These are phyloP conservation scores for Emergomyces africanus DNA, from an alignment of 2,329 filamentous ascomycete species.

Conservation along the genomic window DNA sequence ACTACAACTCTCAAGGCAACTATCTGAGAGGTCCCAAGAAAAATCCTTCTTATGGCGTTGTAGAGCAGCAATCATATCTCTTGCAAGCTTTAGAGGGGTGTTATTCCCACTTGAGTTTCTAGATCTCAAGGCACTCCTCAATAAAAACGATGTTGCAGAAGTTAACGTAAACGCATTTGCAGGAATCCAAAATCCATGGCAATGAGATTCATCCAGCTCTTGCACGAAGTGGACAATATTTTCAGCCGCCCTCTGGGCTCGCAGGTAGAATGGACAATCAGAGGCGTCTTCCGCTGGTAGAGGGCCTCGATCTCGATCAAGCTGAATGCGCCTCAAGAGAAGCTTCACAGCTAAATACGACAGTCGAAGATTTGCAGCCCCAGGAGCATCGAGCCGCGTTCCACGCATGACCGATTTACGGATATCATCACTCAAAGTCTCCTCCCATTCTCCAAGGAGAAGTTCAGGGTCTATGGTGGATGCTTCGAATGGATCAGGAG, in stretches of 20 bases:
- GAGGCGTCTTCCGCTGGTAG: conserved; percentile 6
- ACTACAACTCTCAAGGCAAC: conserved; percentile 37
- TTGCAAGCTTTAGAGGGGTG: conserved; percentile 32
- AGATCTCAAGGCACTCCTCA: conserved; percentile 37
- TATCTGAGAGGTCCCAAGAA: conserved; percentile 40
- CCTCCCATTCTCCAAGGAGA: conserved; percentile 34
- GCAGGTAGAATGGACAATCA: conserved; percentile 24
- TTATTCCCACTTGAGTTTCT: conserved; percentile 28
- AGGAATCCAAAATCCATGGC: conserved; percentile 41
- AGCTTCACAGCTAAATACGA: conserved; percentile 39
- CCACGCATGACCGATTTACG: conserved; percentile 34
- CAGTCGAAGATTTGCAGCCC: conserved; percentile 40
- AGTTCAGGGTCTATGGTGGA: conserved; percentile 24
- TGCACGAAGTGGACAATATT: conserved; percentile 38
- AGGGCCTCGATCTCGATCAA: conserved; percentile 27
- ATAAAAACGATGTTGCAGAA: conserved; percentile 38
- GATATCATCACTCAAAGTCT: conserved; percentile 26
- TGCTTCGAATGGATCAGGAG: conserved; percentile 10
- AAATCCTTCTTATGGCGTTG: conserved; percentile 27
- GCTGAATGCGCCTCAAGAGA: conserved; percentile 35
- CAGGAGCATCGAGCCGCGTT: conserved; percentile 28
- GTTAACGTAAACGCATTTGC: conserved; percentile 37
- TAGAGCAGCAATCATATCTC: conserved; percentile 30
- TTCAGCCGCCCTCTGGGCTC: conserved; percentile 35
- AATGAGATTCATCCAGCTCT: conserved; percentile 32